Conservation (phyloP, 148 eudicot genomes). For the Rhododendron mucronatum region DNA sequence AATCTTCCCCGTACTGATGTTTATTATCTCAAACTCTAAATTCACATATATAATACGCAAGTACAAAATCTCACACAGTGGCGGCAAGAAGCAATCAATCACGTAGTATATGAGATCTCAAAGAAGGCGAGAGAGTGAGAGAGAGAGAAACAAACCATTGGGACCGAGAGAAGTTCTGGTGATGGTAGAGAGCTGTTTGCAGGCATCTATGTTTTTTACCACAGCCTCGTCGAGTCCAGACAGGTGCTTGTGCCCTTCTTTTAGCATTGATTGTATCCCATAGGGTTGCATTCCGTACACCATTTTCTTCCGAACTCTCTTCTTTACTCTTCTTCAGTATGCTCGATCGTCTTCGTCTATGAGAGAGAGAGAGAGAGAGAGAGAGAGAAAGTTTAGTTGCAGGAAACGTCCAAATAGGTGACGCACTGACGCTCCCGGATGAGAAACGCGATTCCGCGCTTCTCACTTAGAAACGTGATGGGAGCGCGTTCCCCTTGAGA, state of each 20-base stretch:
- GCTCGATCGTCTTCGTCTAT: background rate
- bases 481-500: too few species aligned
- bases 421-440: too few species aligned
- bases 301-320: conserved; percentile 24
- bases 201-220: conserved; percentile 79
- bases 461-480: too few species aligned
- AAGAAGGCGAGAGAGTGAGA: background rate
- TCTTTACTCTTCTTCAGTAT: background rate
- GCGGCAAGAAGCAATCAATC: background rate
- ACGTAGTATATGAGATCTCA: background rate
- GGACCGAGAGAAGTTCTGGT: conserved; percentile 92
- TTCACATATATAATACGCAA: background rate
- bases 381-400: background rate
- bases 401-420: too few species aligned
- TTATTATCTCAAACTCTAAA: background rate
- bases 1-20: background rate
- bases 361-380: background rate
- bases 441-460: too few species aligned
- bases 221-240: conserved; percentile 95
- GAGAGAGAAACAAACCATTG: conserved; percentile 40
- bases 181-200: conserved; percentile 80
- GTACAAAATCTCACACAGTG: background rate
- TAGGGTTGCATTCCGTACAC: conserved; percentile 51
- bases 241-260: conserved; percentile 83
- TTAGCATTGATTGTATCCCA: conserved; percentile 72